Percentiles rank a stretch among this genome's conserved stretches.
Conservation (phyloP, 352 stramenopile genomes). For the Pythium dissimile region DNA sequence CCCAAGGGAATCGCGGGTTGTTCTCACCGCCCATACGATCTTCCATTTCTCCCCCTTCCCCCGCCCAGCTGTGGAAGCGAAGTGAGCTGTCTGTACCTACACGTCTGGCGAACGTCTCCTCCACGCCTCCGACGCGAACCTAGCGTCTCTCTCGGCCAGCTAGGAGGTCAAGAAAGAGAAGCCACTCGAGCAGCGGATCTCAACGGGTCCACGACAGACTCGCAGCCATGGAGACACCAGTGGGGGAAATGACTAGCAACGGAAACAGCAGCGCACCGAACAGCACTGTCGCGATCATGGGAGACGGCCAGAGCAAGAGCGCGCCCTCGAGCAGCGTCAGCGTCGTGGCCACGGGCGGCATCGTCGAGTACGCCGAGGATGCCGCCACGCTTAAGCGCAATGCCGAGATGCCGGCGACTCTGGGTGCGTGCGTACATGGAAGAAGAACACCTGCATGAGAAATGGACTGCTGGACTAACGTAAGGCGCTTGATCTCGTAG, state of each 20-base stretch:
- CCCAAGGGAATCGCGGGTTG: too few species aligned
- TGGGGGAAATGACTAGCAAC: not conserved
- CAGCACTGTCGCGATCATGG: not conserved
- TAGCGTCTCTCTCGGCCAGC: too few species aligned
- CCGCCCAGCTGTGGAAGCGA: too few species aligned
- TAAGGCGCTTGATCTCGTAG: not conserved
- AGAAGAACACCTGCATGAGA: too few species aligned
- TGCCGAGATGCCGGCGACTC: constrained; percentile 12
- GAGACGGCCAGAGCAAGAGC: not conserved
- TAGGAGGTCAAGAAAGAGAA: not conserved
- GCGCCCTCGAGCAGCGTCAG: not conserved
- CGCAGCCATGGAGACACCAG: not conserved
- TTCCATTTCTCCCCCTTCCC: too few species aligned
- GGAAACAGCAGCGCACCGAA: not conserved
- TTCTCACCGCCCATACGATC: constrained; percentile 5
- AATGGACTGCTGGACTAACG: too few species aligned
- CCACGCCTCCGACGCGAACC: too few species aligned
- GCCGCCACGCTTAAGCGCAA: constrained; percentile 14
- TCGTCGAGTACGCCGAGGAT: constrained; percentile 6
- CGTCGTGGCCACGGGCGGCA: not conserved
- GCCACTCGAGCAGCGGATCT: too few species aligned
- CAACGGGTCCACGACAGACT: too few species aligned
- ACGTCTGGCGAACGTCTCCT: not conserved
- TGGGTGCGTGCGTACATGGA: constrained; percentile 8
- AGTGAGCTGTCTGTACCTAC: not conserved